Percentiles rank a stretch among this genome's conserved stretches.
Conservation (phyloP, 495 filamentous ascomycete species). For the Lasiosphaeria miniovina region DNA sequence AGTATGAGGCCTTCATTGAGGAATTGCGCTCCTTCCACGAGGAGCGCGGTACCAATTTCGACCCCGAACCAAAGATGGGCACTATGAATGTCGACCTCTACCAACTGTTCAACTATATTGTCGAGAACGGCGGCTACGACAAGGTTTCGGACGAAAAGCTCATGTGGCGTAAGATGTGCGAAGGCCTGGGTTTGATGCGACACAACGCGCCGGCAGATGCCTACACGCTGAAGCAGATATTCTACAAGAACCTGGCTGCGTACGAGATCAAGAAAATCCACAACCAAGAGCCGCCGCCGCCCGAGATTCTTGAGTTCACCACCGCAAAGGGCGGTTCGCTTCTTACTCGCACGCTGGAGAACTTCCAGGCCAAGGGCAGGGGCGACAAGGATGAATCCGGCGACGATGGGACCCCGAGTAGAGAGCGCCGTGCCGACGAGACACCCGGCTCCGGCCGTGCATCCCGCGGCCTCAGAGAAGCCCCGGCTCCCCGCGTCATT, state of each 20-base stretch:
- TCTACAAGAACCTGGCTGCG: constrained; percentile 79
- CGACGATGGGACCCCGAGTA: constrained; percentile 61
- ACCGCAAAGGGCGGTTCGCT: constrained; percentile 74
- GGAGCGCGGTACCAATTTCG: constrained; percentile 68
- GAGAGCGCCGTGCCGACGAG: constrained; percentile 60
- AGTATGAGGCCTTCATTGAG: constrained; percentile 68
- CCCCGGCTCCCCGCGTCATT: constrained; percentile 73
- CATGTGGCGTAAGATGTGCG: constrained; percentile 70
- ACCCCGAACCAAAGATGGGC: constrained; percentile 71
- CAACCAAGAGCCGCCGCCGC: constrained; percentile 72
- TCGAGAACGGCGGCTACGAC: constrained; percentile 74
- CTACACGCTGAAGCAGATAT: constrained; percentile 74
- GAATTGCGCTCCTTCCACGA: constrained; percentile 64
- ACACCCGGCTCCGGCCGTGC: constrained; percentile 55
- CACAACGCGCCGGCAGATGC: constrained; percentile 68
- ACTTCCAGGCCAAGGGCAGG: constrained; percentile 52
- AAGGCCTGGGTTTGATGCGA: constrained; percentile 57
- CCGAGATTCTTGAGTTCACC: constrained; percentile 73
- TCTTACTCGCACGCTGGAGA: constrained; percentile 72
- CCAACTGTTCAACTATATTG: constrained; percentile 66
- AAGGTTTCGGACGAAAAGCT: constrained; percentile 74
- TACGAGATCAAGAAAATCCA: constrained; percentile 75
- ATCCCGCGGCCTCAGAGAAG: constrained; percentile 70
- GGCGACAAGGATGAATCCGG: constrained; percentile 51
- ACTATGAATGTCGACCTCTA: constrained; percentile 65